Conservation (phyloP, 179 eudicot species). For the Silene coronaria region DNA sequence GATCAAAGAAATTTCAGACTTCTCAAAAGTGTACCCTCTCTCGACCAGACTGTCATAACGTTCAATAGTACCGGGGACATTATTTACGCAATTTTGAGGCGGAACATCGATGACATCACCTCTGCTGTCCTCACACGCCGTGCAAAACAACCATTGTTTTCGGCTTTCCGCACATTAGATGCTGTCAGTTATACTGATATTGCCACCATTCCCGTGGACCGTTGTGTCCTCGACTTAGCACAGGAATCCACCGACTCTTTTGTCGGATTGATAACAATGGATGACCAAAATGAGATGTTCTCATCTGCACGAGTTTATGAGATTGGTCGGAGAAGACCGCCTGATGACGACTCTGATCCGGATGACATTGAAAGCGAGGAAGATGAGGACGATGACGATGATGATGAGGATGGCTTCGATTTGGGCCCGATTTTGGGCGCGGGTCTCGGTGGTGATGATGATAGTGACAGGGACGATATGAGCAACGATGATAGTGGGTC, state of each 20-base stretch:
- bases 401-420: conserved; percentile 52
- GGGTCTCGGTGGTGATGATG: conserved; percentile 44
- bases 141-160: conserved; percentile 64
- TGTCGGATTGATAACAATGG: conserved; percentile 80
- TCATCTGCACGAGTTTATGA: conserved; percentile 84
- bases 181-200: conserved; percentile 83
- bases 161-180: conserved; percentile 83
- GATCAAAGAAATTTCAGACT: conserved; percentile 79
- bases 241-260: conserved; percentile 76
- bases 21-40: conserved; percentile 72
- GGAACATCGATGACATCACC: conserved; percentile 68
- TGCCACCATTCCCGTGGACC: conserved; percentile 81
- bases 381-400: conserved; percentile 74
- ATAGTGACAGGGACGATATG: conserved; percentile 48
- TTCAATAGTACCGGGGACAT: conserved; percentile 81
- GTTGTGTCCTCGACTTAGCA: conserved; percentile 77
- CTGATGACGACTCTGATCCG: conserved; percentile 90
- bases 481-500: conserved; percentile 38
- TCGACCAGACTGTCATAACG: conserved; percentile 76
- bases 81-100: conserved; percentile 74
- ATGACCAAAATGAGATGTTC: conserved; percentile 76
- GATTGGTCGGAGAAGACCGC: conserved; percentile 79
- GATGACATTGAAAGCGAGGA: conserved; percentile 83
- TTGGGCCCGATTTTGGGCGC: conserved; percentile 41
- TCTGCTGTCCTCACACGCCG: conserved; percentile 68